Base-by-base conservation (phyloP, 768 basidiomycete species). In the Hericium rajendrae region DNA sequence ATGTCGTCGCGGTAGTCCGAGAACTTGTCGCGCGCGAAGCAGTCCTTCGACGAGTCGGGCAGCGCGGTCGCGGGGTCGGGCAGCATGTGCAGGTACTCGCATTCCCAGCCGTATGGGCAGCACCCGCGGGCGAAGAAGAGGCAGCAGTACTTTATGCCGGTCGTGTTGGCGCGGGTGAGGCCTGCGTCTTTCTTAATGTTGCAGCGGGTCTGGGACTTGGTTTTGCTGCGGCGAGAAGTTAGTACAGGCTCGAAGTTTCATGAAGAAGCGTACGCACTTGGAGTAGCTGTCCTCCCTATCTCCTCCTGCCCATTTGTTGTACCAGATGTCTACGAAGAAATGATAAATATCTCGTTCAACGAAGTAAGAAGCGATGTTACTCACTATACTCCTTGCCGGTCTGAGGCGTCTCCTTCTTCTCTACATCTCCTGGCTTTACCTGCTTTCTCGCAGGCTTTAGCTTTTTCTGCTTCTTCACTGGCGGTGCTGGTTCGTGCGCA, bases 251-350 rank as follows among this genome's bases (percentile, higher is more conserved):
- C 32, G 24, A 22, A n/a, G 16, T 55, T 50, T 15, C 38, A 18
- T 20, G 26, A 53, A 46, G 13, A 59, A 50, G 22, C 22, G 38
- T 13, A 76, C 86, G 57, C 62, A 93, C 94, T 93, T 95, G 38
- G 94, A 94, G 69, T 97, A 93, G 57, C 83, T 88, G 69, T 99
- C 95, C 70, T 97, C 97, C 32, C 92, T 83, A 69, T 99, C 97
- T 56, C 95, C 97, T 55, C 97, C 97, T n/a, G 97, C 97, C 95
- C 95, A 98, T 74, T 97, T 95, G 72, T 97, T 94, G 70, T 95
- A 98, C 95, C 97, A 99, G 53, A 95, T 89, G 72, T 99, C 90
- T 89, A 43, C 37, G 63, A 52, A 32, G 28, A 57, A 38, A 20
- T 54, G 18, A 60, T 52, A 20, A 48, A 20, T 48, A 18, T 26